Evolutionary conservation across 768 basidiomycete species (phyloP).

Genomic region (Omphalotus guepiniiformis): DNA sequence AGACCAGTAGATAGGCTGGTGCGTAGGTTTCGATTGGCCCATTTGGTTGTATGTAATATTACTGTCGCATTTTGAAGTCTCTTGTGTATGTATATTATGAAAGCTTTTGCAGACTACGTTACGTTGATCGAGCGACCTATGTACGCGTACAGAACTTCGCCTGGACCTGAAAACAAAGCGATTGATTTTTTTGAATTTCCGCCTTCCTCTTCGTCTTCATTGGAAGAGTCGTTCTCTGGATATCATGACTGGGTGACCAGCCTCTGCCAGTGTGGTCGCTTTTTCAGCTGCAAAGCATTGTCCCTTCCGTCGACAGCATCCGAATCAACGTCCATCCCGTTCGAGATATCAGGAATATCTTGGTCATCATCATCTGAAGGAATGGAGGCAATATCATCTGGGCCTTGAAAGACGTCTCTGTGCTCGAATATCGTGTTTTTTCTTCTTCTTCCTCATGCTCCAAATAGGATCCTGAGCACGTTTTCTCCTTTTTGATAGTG

Average conservation of each 20-base stretch:
- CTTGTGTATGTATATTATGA: no score
- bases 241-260: conserved; percentile 66
- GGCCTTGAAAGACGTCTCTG: conserved; percentile 28
- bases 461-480: conserved; percentile 34
- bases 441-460: conserved; percentile 24
- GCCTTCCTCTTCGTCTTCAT: conserved; percentile 34
- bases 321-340: conserved; percentile 6
- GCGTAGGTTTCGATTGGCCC: no score
- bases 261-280: conserved; percentile 12
- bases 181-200: conserved; percentile 2
- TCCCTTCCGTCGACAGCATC: conserved; percentile 3
- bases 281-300: conserved; percentile 13
- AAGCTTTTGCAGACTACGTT: no score
- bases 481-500: conserved; percentile 29
- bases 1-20: no score
- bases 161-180: background rate
- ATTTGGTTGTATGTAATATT: no score
- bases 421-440: conserved; percentile 25
- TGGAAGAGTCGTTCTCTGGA: conserved; percentile 43
- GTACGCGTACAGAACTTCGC: conserved; percentile 11
- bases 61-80: no score
- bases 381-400: conserved; percentile 36
- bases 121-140: no score
- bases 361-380: conserved; percentile 34
- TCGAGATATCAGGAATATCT: conserved; percentile 15